These are phyloP conservation scores for Rhynchospora pubera DNA, from an alignment of 176 grass and related monocot species.

Conservation along the genomic window DNA sequence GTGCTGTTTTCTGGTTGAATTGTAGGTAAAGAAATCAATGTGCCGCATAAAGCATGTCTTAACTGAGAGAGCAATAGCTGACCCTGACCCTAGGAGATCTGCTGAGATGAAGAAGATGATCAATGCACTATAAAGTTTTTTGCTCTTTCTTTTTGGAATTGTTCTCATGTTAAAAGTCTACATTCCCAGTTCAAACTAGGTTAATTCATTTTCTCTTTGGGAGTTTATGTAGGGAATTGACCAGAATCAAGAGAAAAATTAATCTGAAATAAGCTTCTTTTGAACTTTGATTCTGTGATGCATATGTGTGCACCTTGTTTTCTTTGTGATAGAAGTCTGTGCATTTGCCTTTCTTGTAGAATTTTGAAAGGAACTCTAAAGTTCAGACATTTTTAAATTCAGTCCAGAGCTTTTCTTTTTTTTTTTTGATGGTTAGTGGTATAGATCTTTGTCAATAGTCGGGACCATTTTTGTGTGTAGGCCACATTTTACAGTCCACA, in stretches of 20 bases:
- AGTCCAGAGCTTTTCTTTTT: neutral
- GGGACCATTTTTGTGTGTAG: neutral
- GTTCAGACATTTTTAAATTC: neutral
- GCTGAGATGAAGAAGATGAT: conserved; percentile 97
- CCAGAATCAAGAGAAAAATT: neutral
- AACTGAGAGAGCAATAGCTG: conserved; percentile 83
- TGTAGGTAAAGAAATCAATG: conserved; percentile 79
- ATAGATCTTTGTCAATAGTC: neutral
- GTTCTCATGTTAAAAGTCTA: neutral
- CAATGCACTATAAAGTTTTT: conserved; percentile 43
- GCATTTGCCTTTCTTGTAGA: neutral
- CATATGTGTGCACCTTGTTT: neutral
- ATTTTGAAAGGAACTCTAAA: neutral
- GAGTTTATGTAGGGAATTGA: conserved; percentile 10
- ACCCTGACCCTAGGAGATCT: conserved; percentile 69
- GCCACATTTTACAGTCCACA: neutral
- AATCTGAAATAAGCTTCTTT: neutral
- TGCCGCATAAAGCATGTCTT: conserved; percentile 97
- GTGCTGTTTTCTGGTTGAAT: conserved; percentile 2
- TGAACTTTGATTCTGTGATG: neutral
- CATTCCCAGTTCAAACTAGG: neutral
- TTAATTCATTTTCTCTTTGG: neutral
- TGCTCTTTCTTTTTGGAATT: neutral
- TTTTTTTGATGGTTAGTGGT: neutral
- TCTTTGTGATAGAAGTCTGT: neutral